Percentiles rank a stretch among this genome's conserved stretches.
These are phyloP conservation scores for Tricholoma matsutake DNA, from an alignment of 768 basidiomycete species.

Conservation along the genomic window DNA sequence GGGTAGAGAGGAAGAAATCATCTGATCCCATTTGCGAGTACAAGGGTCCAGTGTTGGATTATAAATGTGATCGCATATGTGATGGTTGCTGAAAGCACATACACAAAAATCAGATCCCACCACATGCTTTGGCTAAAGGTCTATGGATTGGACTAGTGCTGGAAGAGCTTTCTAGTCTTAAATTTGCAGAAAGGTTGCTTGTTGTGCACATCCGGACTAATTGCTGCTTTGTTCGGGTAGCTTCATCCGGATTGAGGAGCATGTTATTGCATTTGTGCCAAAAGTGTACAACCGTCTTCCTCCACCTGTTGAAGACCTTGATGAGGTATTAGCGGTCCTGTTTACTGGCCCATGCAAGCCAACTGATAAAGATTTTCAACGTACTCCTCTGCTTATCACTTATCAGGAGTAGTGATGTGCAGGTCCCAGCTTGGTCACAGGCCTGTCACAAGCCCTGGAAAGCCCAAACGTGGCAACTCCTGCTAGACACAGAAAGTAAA, in stretches of 20 bases:
- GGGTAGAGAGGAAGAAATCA: conserved; percentile 6
- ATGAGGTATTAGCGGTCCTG: conserved; percentile 30
- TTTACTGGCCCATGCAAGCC: conserved; percentile 29
- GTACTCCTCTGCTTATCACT: background rate
- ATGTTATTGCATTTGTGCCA: conserved; percentile 27
- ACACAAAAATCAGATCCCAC: conserved; percentile 16
- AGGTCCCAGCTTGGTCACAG: too few relatives aligned
- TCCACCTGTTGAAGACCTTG: conserved; percentile 23
- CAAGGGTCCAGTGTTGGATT: conserved; percentile 16
- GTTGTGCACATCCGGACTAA: conserved; percentile 27
- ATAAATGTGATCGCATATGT: conserved; percentile 14
- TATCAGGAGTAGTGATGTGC: too few relatives aligned
- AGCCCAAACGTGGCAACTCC: too few relatives aligned
- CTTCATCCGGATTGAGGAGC: conserved; percentile 24
- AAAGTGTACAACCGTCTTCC: conserved; percentile 25
- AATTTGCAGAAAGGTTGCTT: conserved; percentile 28
- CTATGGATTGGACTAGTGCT: conserved; percentile 37
- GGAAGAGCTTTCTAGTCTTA: conserved; percentile 20
- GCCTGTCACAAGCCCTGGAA: too few relatives aligned
- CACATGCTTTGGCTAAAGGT: conserved; percentile 29
- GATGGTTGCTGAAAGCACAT: conserved; percentile 7
- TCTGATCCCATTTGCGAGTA: conserved; percentile 5
- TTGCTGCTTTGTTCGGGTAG: conserved; percentile 26
- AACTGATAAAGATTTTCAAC: conserved; percentile 20
- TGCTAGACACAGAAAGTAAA: too few relatives aligned